phyloP scores from a whole-genome alignment of 352 stramenopile species.

The Halophytophthora polymorphica region DNA sequence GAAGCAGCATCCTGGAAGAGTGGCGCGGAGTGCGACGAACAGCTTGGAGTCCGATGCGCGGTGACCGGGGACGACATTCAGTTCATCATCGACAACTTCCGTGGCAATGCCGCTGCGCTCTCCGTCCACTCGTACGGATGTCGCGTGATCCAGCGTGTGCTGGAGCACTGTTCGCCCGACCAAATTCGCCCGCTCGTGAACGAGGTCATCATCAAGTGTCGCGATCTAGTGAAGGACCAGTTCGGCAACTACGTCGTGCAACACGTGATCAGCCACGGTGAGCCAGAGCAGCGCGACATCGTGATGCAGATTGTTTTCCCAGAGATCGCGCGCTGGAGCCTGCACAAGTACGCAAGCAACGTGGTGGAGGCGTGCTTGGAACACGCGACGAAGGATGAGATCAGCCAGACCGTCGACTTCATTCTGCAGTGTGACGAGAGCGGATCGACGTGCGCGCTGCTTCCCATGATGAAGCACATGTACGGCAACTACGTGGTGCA shows the following conservation, averaged over 20 bases:
- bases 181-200: conserved; percentile 93
- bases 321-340: conserved; percentile 88
- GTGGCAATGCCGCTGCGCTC: conserved; percentile 88
- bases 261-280: conserved; percentile 95
- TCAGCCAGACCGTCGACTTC: conserved; percentile 73
- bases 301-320: conserved; percentile 86
- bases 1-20: conserved; percentile 79
- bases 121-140: conserved; percentile 98
- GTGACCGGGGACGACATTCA: conserved; percentile 90
- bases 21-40: conserved; percentile 13
- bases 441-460: conserved; percentile 67
- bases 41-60: conserved; percentile 18
- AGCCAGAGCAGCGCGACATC: conserved; percentile 68
- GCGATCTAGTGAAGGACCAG: conserved; percentile 92
- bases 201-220: conserved; percentile 91
- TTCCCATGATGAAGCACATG: conserved; percentile 95
- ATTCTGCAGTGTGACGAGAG: conserved; percentile 77
- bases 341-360: conserved; percentile 96
- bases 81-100: conserved; percentile 97
- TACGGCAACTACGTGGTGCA: conserved; percentile 97
- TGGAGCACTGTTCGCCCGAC: conserved; percentile 92
- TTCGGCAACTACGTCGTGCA: conserved; percentile 99
- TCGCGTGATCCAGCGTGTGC: conserved; percentile 96
- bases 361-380: conserved; percentile 95
- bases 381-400: conserved; percentile 79